A percentile compares a stretch with the other conserved stretches of the same genome.
Evolutionary conservation across 2,329 filamentous ascomycete species (phyloP).

Genomic region (Ophidiomyces ophidiicola): DNA sequence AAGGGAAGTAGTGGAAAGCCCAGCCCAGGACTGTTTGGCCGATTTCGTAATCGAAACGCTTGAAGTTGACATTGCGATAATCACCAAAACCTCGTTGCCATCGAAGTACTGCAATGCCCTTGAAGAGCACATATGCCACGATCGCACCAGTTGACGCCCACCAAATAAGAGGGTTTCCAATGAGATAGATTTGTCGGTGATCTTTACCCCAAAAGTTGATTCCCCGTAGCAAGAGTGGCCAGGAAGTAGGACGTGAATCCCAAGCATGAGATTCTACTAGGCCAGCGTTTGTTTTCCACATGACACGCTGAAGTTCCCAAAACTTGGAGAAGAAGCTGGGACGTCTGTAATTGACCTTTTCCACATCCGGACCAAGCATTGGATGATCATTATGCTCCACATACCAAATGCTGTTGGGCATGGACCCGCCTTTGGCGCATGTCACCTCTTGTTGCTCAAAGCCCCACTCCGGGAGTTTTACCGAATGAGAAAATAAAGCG

Average conservation of each 20-base stretch:
- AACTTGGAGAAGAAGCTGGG: slow-evolving; percentile 97
- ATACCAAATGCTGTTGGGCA: slow-evolving; percentile 97
- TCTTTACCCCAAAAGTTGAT: slow-evolving; percentile 99
- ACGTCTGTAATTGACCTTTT: slow-evolving; percentile 91
- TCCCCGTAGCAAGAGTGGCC: slow-evolving; percentile 81
- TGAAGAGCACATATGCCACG: slow-evolving; percentile 66
- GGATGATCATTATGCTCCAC: slow-evolving; percentile 84
- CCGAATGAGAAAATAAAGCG: slow-evolving; percentile 93
- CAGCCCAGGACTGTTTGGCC: slow-evolving; percentile 82
- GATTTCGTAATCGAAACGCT: slow-evolving; percentile 95
- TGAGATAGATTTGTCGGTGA: slow-evolving; percentile 87
- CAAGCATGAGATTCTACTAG: slow-evolving; percentile 93
- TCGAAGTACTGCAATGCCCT: slow-evolving; percentile 71
- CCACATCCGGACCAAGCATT: slow-evolving; percentile 57
- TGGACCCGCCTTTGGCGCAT: slow-evolving; percentile 76
- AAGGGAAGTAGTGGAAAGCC: slow-evolving; percentile 98
- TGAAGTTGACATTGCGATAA: slow-evolving; percentile 70
- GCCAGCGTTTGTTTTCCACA: slow-evolving; percentile 98
- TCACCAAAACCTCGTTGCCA: slow-evolving; percentile 92
- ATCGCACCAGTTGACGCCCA: slow-evolving; percentile 75
- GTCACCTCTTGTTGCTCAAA: slow-evolving; percentile 99
- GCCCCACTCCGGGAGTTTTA: slow-evolving; percentile 95
- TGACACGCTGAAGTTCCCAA: slow-evolving; percentile 91
- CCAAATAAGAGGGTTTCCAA: slow-evolving; percentile 92
- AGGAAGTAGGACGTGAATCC: slow-evolving; percentile 89